A percentile compares a stretch with the other conserved stretches of the same genome.
These are phyloP conservation scores for Porodaedalea pini DNA, from an alignment of 1,284 basidiomycete species.

Conservation along the genomic window DNA sequence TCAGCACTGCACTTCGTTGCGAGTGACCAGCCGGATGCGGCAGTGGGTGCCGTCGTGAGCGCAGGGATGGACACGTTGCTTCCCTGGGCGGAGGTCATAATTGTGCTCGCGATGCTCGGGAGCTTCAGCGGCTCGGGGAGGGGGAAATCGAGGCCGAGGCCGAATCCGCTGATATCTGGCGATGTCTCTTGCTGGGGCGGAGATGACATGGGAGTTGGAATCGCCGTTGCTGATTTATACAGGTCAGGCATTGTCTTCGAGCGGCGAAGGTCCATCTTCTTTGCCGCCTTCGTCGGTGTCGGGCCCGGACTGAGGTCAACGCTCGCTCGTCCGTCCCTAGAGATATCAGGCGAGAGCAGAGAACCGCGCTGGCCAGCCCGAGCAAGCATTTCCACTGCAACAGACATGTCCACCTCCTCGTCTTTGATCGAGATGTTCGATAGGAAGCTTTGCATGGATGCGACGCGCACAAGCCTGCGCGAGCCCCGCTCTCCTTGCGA, in stretches of 20 bases:
- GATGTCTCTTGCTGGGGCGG: not conserved
- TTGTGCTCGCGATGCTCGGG: slow-evolving; percentile 16
- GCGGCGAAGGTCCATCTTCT: slow-evolving; percentile 10
- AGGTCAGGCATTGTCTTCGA: slow-evolving; percentile 21
- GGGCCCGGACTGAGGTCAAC: slow-evolving; percentile 11
- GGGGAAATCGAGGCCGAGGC: slow-evolving; percentile 20
- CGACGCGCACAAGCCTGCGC: slow-evolving; percentile 7
- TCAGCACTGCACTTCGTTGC: slow-evolving; percentile 4
- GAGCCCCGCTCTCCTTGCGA: slow-evolving; percentile 2
- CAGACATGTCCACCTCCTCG: slow-evolving; percentile 14
- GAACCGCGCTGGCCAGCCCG: slow-evolving; percentile 1
- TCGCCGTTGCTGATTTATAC: not conserved
- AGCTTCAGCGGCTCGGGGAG: slow-evolving; percentile 18
- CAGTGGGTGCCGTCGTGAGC: slow-evolving; percentile 16
- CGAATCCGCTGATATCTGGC: slow-evolving; percentile 17
- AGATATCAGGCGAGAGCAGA: not conserved
- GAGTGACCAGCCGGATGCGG: slow-evolving; percentile 12
- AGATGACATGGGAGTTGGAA: not conserved
- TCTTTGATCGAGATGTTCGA: slow-evolving; percentile 7
- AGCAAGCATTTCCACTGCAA: slow-evolving; percentile 16
- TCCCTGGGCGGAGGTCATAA: slow-evolving; percentile 10
- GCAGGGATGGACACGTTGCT: slow-evolving; percentile 13
- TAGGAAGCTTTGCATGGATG: slow-evolving; percentile 18
- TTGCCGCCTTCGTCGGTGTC: slow-evolving; percentile 1
- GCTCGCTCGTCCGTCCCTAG: slow-evolving; percentile 7